A percentile compares a stretch with the other conserved stretches of the same genome.
Evolutionary conservation across 23 red algal genomes (phyloP).

Genomic region (Cyanidioschyzon merolae): DNA sequence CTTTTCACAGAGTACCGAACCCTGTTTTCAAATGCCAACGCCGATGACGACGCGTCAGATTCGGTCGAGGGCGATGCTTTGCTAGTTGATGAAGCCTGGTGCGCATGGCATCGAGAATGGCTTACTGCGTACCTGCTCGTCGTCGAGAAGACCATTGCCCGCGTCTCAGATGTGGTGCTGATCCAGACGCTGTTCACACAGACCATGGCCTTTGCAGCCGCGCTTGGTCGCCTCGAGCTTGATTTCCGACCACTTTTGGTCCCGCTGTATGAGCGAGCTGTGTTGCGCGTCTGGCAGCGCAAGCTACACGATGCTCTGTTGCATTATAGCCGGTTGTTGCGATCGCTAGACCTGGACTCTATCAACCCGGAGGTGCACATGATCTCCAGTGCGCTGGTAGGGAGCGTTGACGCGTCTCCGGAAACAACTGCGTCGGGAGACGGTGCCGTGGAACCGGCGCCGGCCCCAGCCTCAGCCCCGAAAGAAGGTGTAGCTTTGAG

Average conservation of each 20-base stretch:
- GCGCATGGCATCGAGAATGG: background rate
- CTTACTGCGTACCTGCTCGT: slow-evolving; percentile 37
- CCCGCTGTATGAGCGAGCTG: slow-evolving; percentile 56
- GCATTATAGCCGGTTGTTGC: slow-evolving; percentile 55
- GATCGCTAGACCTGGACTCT: background rate
- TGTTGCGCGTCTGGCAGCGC: slow-evolving; percentile 46
- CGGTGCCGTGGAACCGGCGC: too few relatives aligned
- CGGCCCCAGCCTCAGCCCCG: too few relatives aligned
- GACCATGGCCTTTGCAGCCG: slow-evolving; percentile 74
- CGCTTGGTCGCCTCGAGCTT: slow-evolving; percentile 71
- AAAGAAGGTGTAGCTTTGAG: too few relatives aligned
- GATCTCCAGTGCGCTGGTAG: too few relatives aligned
- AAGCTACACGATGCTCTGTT: slow-evolving; percentile 55
- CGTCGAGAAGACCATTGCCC: slow-evolving; percentile 39
- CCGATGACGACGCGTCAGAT: slow-evolving; percentile 39
- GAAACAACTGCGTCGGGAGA: too few relatives aligned
- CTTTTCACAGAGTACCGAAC: slow-evolving; percentile 75
- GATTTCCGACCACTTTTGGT: slow-evolving; percentile 69
- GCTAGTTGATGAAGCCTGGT: background rate
- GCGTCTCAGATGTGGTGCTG: slow-evolving; percentile 49
- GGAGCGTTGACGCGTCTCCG: too few relatives aligned
- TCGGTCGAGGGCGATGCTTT: slow-evolving; percentile 23
- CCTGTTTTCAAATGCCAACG: slow-evolving; percentile 30
- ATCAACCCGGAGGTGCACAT: too few relatives aligned
- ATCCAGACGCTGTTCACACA: slow-evolving; percentile 62